Evolutionary conservation across 164 flowering plant species (phyloP).

Genomic region (Cinnamomum micranthum): DNA sequence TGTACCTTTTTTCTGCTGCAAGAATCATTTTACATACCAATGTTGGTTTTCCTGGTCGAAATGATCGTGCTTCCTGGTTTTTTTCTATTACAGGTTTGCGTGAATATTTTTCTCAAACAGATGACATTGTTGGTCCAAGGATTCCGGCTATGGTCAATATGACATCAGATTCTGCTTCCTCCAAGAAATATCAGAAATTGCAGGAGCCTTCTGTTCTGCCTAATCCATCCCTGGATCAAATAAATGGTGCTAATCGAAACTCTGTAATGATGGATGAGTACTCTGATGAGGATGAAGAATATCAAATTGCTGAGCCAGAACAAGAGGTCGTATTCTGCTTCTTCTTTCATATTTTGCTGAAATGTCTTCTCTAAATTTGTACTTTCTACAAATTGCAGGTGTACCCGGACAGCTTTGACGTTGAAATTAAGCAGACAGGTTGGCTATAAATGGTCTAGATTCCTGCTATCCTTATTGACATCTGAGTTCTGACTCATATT

Average conservation of each 20-base stretch:
- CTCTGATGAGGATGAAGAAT: constrained; percentile 95
- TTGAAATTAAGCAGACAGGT: constrained; percentile 63
- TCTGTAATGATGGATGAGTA: constrained; percentile 77
- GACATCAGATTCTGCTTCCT: constrained; percentile 60
- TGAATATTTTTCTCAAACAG: constrained; percentile 93
- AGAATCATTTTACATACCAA: not conserved
- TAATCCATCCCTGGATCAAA: constrained; percentile 49
- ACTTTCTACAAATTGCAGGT: constrained; percentile 40
- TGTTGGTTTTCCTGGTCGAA: not conserved
- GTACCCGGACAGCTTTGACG: constrained; percentile 30
- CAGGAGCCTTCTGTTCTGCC: constrained; percentile 40
- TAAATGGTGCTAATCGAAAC: constrained; percentile 55
- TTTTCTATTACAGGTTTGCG: constrained; percentile 64
- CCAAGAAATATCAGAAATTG: constrained; percentile 45
- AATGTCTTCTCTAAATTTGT: constrained; percentile 8
- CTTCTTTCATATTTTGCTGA: not conserved
- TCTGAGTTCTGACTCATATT: not conserved
- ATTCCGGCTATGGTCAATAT: constrained; percentile 94
- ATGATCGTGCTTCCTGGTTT: not conserved
- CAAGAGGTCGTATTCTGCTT: constrained; percentile 54
- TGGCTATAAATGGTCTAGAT: constrained; percentile 9
- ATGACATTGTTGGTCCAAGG: constrained; percentile 76
- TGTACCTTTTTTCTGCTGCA: not conserved
- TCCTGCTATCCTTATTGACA: not conserved
- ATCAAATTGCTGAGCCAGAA: constrained; percentile 61